Evolutionary conservation across 2,329 filamentous ascomycete species (phyloP).

Genomic region (Leptographium radiaticola): DNA sequence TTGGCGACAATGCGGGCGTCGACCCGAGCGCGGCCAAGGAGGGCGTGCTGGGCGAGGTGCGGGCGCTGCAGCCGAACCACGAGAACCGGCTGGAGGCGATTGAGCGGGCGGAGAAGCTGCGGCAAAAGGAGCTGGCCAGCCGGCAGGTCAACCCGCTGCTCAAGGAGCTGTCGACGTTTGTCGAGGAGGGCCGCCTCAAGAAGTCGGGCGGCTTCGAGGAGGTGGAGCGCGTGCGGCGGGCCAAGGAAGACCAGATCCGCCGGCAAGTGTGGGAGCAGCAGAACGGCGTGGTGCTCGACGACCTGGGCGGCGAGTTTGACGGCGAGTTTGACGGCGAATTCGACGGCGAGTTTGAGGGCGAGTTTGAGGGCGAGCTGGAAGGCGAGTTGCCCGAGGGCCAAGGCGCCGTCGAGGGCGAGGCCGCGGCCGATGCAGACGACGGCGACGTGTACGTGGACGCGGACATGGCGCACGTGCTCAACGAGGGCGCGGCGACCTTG

Average conservation of each 20-base stretch:
- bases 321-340: conserved; percentile 11
- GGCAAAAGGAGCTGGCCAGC: conserved; percentile 76
- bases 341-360: conserved; percentile 22
- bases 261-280: conserved; percentile 63
- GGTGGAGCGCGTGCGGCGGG: conserved; percentile 68
- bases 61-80: conserved; percentile 88
- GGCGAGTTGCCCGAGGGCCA: conserved; percentile 5
- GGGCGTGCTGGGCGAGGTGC: conserved; percentile 80
- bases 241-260: conserved; percentile 76
- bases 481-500: conserved; percentile 1
- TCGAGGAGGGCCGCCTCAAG: conserved; percentile 82
- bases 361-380: conserved; percentile 1
- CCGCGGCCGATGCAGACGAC: too few species aligned
- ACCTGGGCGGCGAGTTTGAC: neutral
- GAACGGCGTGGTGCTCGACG: conserved; percentile 41
- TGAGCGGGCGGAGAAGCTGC: conserved; percentile 84
- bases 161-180: conserved; percentile 74
- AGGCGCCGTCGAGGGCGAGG: neutral
- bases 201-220: conserved; percentile 95
- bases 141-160: conserved; percentile 65
- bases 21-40: conserved; percentile 81
- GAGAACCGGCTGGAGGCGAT: conserved; percentile 89
- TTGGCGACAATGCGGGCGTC: conserved; percentile 29
- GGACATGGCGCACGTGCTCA: conserved; percentile 3
- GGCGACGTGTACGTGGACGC: neutral